Percentiles rank a stretch among this genome's conserved stretches.
These are phyloP conservation scores for Teunomyces atbi DNA, from an alignment of 805 yeast species.

Conservation along the genomic window DNA sequence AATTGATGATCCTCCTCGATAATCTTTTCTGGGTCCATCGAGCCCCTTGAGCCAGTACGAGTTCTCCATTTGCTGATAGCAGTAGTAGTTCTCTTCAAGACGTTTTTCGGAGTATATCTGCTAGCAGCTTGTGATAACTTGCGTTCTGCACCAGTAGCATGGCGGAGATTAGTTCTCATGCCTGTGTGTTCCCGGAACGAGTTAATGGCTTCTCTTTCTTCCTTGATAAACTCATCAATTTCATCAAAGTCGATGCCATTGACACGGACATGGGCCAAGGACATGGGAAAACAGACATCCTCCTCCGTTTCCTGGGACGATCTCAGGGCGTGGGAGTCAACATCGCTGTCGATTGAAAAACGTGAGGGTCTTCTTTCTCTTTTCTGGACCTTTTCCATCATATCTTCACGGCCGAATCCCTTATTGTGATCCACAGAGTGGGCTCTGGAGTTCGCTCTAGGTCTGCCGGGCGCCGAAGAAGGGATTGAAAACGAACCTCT, in stretches of 20 bases:
- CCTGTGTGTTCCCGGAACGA: slow-evolving; percentile 19
- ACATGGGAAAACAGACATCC: slow-evolving; percentile 98
- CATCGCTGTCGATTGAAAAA: slow-evolving; percentile 56
- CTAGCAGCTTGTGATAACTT: slow-evolving; percentile 45
- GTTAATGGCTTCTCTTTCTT: slow-evolving; percentile 49
- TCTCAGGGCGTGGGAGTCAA: slow-evolving; percentile 70
- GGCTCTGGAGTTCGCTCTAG: slow-evolving; percentile 15
- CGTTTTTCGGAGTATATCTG: slow-evolving; percentile 57
- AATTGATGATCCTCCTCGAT: slow-evolving; percentile 23
- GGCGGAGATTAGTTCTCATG: not conserved
- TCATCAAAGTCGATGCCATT: slow-evolving; percentile 91
- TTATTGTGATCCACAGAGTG: slow-evolving; percentile 27
- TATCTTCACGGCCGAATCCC: slow-evolving; percentile 16
- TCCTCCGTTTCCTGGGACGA: slow-evolving; percentile 91
- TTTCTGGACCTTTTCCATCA: slow-evolving; percentile 8
- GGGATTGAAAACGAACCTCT: not conserved
- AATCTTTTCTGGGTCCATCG: not conserved
- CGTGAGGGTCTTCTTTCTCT: slow-evolving; percentile 36
- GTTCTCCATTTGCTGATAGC: slow-evolving; percentile 2
- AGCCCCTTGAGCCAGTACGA: not conserved
- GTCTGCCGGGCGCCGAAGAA: slow-evolving; percentile 13
- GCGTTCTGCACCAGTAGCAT: not conserved
- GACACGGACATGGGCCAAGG: slow-evolving; percentile 63
- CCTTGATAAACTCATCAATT: slow-evolving; percentile 74
- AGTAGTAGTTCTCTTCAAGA: slow-evolving; percentile 17